Base-by-base conservation (phyloP, 2,329 filamentous ascomycete genomes). In the Ceratocystis destructans region DNA sequence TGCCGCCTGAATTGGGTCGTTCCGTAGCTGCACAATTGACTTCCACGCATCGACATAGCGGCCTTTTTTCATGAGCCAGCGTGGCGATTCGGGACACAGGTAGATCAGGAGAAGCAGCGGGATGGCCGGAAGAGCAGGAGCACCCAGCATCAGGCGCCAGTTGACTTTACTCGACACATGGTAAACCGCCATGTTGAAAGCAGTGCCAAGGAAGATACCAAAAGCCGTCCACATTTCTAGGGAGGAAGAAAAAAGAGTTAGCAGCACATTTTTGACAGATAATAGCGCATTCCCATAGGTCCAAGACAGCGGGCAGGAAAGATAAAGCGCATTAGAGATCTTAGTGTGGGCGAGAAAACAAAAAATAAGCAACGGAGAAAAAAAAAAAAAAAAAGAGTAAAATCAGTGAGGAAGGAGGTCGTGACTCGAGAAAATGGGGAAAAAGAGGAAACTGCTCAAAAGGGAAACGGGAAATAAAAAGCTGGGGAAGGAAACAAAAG, bases 21-120 rank as follows among this genome's bases (percentile, higher is more conserved):
- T 84, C 25, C 85, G 79, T 4, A 88, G 77, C 6, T 77, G 76
- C 15, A 79, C 74, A 0, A 88, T 78, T 2, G 83, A 84, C 15
- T 75, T 70, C 72, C 80, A 86, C 1, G 85, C 85, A 61, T 82
- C 75, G 2, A 68, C 68, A 70, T 84, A 80, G 64, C 76, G 77
- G 12, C 78, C 77, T 71, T 86, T 86, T 72, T 86, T 86, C 73
- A 88, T 82, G 65, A 79, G 82, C 84, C 85, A 88, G 64, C 84
- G 79, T 2, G 85, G 84, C 1, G 83, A 86, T 71, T 87, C 84
- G 0, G 84, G 84, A 69, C 83, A 86, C 69, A 86, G 79, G 69
- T 77, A 88, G 31, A 87, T 76, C 10, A 77, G 74, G 0, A 83
- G 17, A 8, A 85, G 72, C 3, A 88, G 76, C 6, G 85, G 84